phyloP scores from a whole-genome alignment of 495 filamentous ascomycete genomes.

The Pyrenula massariospora region DNA sequence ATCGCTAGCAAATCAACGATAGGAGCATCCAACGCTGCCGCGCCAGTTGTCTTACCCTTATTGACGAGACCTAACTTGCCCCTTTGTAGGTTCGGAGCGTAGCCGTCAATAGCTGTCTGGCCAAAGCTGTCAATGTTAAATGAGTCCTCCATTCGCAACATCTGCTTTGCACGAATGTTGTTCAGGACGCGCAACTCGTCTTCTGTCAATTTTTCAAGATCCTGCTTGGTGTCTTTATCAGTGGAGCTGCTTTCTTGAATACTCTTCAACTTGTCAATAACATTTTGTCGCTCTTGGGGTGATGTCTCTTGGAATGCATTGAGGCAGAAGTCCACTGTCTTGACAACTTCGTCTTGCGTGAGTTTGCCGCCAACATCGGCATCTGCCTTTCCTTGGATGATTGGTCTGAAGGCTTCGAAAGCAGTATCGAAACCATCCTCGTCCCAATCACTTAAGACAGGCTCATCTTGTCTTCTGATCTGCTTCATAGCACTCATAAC shows the following conservation, averaged over 20 bases:
- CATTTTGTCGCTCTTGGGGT: constrained; percentile 10
- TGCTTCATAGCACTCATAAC: constrained; percentile 26
- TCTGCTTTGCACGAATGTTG: constrained; percentile 21
- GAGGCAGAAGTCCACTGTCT: constrained; percentile 27
- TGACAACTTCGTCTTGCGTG: constrained; percentile 16
- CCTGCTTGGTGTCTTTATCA: constrained; percentile 3
- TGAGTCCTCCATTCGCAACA: too few relatives aligned
- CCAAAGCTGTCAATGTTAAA: constrained; percentile 23
- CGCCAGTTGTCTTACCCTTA: too few relatives aligned
- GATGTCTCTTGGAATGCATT: constrained; percentile 14
- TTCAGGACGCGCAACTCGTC: constrained; percentile 18
- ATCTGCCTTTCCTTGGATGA: constrained; percentile 55
- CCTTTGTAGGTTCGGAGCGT: constrained; percentile 17
- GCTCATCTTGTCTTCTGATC: constrained; percentile 11
- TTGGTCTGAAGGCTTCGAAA: constrained; percentile 30
- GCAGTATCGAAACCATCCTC: constrained; percentile 33
- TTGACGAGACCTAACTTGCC: constrained; percentile 10
- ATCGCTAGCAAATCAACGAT: too few relatives aligned
- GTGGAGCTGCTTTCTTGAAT: constrained; percentile 1
- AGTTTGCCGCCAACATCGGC: constrained; percentile 29
- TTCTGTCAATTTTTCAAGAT: too few relatives aligned
- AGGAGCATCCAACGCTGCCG: too few relatives aligned
- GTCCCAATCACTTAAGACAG: constrained; percentile 22
- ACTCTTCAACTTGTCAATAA: constrained; percentile 14
- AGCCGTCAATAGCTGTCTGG: constrained; percentile 22